Base-by-base conservation (phyloP, 805 yeast genomes). In the Lipomyces yamadae region DNA sequence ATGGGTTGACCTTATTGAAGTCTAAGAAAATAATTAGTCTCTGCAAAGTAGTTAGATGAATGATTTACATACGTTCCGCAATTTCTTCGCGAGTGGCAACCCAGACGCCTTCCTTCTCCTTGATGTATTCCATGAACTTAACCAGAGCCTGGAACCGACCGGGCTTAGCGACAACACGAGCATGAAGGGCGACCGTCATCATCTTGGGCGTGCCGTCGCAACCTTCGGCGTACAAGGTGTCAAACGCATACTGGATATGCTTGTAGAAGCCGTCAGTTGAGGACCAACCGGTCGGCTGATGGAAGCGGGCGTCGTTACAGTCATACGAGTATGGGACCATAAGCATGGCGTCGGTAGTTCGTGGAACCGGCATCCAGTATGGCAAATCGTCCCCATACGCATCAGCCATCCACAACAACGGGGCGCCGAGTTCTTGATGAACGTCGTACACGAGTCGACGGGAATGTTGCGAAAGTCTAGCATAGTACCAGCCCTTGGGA, bases 401-500 rank as follows among this genome's bases (percentile, higher is more conserved):
- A 62, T 79, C 81, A 15, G 78, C 76, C 63, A 75, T 72, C 77
- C 79, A 79, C 37, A 74, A 58, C 18, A 79, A 72, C 32, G 78
- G 78, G 8, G 63, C 63, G 15, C 76, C 76, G 45, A 75, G 61
- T 58, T 78, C 78, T 61, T 77, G 74, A 63, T 77, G 78, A 33
- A 78, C 79, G 61, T 77, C 78, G 45, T 73, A 71, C n/a, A 78
- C 77, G 33, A 78, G 72, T 3, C 78, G 70, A 15, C 78, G 76
- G 10, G 81, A 72, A 55, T 74, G 75, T 34, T 74, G 73, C 34
- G 76, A 76, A 18, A 75, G 73, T 61, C 81, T 74, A 2, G 81
- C 82, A 59, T 75, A 75, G 64, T 78, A 79, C 65, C 79, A 78
- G n/a, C 82, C 81, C 37, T 70, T 72, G 42, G 80, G 81, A 52